Base-by-base conservation (phyloP, 805 yeast species). In the Ogataea allantospora region DNA sequence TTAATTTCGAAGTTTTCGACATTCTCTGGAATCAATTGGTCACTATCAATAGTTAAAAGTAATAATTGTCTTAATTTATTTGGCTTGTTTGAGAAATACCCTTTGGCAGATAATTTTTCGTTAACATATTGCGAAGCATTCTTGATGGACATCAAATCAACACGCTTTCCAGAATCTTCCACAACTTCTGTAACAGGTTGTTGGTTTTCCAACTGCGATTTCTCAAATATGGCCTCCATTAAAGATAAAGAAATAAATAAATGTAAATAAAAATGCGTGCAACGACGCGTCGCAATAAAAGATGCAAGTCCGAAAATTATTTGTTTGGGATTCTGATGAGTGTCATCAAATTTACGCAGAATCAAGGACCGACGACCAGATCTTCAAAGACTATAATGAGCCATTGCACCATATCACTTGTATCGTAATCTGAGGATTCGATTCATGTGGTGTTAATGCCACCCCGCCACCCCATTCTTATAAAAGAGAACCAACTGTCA, bases 121-220 rank as follows among this genome's bases (percentile, higher is more conserved):
- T 58, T 58, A 7, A 58, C 43, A 16, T 48, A 32, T 20, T 40
- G 40, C 3, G 58, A 44, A 2, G 58, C 60, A 34, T 49, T 54
- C 14, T 43, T 40, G 11, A 55, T 52, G 7, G 58, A 53, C 9
- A 48, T 33, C 11, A 43, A 14, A 24, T 50, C 53, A 7, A 28
- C 29, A 10, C 46, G 23, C 22, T 33, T 27, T 16, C n/a, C 15
- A 13, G 10, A 7, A 13, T 7, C 5, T n/a, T 26, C 28, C 13
- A 21, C 18, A 27, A 11, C 13, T 14, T 26, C 14, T 10, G 29
- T 12, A 12, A 13, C 15, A 3, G 31, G 12, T 21, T 28, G 30
- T n/a, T 26, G 21, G 25, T 32, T 27, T 20, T 38, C 41, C 11
- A 38, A 23, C 28, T 28, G 35, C 4, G 41, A 38, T 11, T 38